Evolutionary conservation across 176 grass and related monocot species (phyloP), one percentile per base, ranked within the genome.

Genomic region (Alopecurus myosuroides): DNA sequence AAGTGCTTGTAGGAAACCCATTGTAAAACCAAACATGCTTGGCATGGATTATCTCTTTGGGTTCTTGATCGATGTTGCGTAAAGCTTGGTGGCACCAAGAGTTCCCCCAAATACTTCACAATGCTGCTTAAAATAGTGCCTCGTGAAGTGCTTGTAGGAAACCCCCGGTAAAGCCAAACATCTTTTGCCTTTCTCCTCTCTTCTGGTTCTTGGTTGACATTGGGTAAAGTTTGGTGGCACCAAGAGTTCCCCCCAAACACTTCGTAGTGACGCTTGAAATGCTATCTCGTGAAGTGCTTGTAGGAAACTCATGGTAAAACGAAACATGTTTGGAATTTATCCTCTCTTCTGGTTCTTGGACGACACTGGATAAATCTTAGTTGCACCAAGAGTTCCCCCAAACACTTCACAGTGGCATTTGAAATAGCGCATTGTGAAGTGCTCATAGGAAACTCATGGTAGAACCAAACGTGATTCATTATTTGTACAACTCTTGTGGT

Each of bases 381-480:
- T 9, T 6, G 1, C 60, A 63, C 14, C 28, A 1, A 63, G 6
- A 63, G 14, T 63, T 18, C 2, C 60, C 60, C 14, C 28, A 63
- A 63, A 63, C 28, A 31, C 25, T 63, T 56, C 23, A 65, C 2
- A 50, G n/a, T n/a, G n/a, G n/a, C n/a, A n/a, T 4, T 46, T 7
- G 4, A 67, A 45, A 57, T 39, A 17, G 11, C 56, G 20, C 6
- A 11, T 29, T 9, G 31, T 81, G 68, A 81, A 91, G 85, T 87
- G 57, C 28, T 77, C 81, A 46, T 76, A 90, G 75, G 56, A 56
- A 91, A 91, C 81, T 81, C 81, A 11, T 13, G 49, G 45, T 28
- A 40, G 79, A 48, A 85, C 25, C 44, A 84, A 86, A 86, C 46
- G 52, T 61, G 14, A 3, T 48, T 17, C 9, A 0, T 4, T 5